Evolutionary conservation across 345 rosid genomes (phyloP).

Genomic region (Citrus mangshanensis): DNA sequence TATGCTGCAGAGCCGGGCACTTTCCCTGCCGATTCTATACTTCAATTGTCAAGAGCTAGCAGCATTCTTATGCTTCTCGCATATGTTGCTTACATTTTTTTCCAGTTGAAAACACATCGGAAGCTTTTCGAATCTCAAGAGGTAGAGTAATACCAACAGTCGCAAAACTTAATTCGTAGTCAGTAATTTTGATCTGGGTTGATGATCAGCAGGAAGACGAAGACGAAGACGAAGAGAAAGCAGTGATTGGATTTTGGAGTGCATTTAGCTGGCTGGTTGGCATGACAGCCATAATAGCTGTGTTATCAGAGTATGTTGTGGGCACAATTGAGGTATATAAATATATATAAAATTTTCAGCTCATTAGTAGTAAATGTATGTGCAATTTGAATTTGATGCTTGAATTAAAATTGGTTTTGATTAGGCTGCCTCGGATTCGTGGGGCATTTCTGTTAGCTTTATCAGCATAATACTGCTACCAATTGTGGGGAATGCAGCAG

Average conservation of each 20-base stretch:
- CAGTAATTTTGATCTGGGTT: neutral
- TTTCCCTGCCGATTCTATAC: conserved; percentile 27
- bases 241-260: conserved; percentile 81
- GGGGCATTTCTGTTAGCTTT: conserved; percentile 87
- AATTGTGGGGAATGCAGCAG: conserved; percentile 96
- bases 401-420: neutral
- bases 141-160: conserved; percentile 21
- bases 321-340: conserved; percentile 79
- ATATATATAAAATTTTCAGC: neutral
- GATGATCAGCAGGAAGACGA: conserved; percentile 27
- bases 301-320: conserved; percentile 82
- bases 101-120: conserved; percentile 80
- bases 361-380: neutral
- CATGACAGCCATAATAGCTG: conserved; percentile 75
- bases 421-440: conserved; percentile 81
- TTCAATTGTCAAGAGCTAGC: conserved; percentile 73
- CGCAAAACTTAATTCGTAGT: neutral
- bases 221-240: conserved; percentile 63
- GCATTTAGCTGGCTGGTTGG: conserved; percentile 68
- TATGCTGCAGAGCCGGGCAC: conserved; percentile 32
- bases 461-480: conserved; percentile 87
- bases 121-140: conserved; percentile 53
- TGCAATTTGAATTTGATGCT: neutral
- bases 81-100: conserved; percentile 71
- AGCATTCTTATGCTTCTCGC: conserved; percentile 81